phyloP scores from a whole-genome alignment of 2,329 filamentous ascomycete species.

The Calonectria leucothoes region DNA sequence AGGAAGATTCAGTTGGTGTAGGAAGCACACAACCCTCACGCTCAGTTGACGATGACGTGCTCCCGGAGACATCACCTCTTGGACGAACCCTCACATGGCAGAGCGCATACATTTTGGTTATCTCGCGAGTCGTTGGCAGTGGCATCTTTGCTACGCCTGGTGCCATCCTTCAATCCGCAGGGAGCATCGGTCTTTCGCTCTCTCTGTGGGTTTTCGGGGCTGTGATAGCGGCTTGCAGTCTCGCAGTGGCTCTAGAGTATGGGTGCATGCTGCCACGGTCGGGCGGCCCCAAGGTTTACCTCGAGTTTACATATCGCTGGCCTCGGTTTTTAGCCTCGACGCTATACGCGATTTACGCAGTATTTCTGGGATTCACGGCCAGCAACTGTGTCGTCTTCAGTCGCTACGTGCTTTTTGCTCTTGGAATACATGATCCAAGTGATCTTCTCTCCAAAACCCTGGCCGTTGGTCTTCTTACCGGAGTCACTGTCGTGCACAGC shows the following conservation, averaged over 20 bases:
- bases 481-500: conserved; percentile 69
- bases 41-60: conserved; percentile 65
- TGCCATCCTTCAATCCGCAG: conserved; percentile 73
- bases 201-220: conserved; percentile 73
- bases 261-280: conserved; percentile 78
- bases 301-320: conserved; percentile 74
- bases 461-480: conserved; percentile 66
- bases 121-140: conserved; percentile 76
- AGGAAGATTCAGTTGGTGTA: conserved; percentile 18
- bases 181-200: conserved; percentile 73
- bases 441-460: conserved; percentile 66
- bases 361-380: conserved; percentile 74
- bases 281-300: conserved; percentile 77
- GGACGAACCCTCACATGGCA: conserved; percentile 72
- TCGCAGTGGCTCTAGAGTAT: conserved; percentile 74
- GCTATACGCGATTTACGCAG: conserved; percentile 71
- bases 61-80: conserved; percentile 68
- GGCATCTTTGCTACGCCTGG: conserved; percentile 80
- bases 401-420: conserved; percentile 72
- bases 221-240: conserved; percentile 68
- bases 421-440: conserved; percentile 61
- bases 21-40: conserved; percentile 24
- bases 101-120: conserved; percentile 74
- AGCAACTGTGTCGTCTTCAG: conserved; percentile 78
- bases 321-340: conserved; percentile 74